Evolutionary conservation across 2,329 filamentous ascomycete genomes (phyloP).

Genomic region (Pyrenophora seminiperda): DNA sequence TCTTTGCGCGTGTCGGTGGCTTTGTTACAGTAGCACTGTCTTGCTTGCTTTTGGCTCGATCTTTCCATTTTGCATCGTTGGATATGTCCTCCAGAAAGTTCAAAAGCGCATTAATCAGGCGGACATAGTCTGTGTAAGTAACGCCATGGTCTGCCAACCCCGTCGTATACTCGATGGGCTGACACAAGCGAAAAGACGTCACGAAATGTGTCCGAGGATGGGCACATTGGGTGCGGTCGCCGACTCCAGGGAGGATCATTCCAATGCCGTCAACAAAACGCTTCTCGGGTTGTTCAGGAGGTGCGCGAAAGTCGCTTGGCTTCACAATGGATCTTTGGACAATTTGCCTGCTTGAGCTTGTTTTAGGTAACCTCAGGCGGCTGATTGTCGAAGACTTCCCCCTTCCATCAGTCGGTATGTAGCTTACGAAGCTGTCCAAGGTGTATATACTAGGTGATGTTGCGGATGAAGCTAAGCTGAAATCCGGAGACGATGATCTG

Average conservation of each 20-base stretch:
- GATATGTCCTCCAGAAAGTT: conserved; percentile 23
- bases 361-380: conserved; percentile 22
- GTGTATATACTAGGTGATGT: conserved; percentile 18
- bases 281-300: conserved; percentile 29
- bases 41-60: background rate
- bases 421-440: conserved; percentile 9
- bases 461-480: conserved; percentile 10
- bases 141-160: conserved; percentile 34
- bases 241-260: conserved; percentile 33
- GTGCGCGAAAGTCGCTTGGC: conserved; percentile 20
- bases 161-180: conserved; percentile 36
- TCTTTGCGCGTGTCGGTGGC: background rate
- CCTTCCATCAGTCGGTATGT: background rate
- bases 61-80: conserved; percentile 9
- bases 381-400: conserved; percentile 23
- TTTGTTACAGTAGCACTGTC: background rate
- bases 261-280: conserved; percentile 36
- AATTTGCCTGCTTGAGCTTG: background rate
- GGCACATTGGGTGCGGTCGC: conserved; percentile 23
- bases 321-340: conserved; percentile 4
- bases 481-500: conserved; percentile 1
- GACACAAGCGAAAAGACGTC: conserved; percentile 30
- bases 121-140: conserved; percentile 28
- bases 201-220: conserved; percentile 28
- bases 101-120: conserved; percentile 20